Conservation (phyloP, 2,329 filamentous ascomycete genomes). For the Pleomassaria siparia region DNA sequence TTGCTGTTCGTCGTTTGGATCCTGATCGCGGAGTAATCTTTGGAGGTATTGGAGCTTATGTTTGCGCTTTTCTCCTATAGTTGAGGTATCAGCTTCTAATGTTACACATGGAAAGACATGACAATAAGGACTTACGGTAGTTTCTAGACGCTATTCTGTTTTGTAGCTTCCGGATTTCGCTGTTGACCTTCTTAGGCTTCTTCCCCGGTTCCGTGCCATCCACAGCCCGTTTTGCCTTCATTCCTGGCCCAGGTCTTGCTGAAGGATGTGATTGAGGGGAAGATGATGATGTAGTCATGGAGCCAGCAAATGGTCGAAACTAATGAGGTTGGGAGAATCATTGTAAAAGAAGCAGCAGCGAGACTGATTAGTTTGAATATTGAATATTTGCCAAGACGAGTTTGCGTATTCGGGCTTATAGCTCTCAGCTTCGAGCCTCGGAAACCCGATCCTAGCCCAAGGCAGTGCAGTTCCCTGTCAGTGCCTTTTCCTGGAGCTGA, state of each 20-base stretch:
- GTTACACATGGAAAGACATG: not conserved
- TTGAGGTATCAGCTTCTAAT: conserved; percentile 8
- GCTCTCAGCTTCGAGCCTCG: conserved; percentile 13
- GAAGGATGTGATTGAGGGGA: conserved; percentile 8
- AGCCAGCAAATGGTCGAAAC: conserved; percentile 19
- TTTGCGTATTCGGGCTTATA: conserved; percentile 15
- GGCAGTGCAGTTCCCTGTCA: conserved; percentile 15
- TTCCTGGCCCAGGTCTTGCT: conserved; percentile 13
- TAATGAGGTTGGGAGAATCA: conserved; percentile 9
- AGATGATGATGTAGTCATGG: conserved; percentile 15
- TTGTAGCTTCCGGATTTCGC: conserved; percentile 41
- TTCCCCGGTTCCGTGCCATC: conserved; percentile 14
- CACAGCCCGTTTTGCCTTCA: conserved; percentile 9
- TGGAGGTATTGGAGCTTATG: conserved; percentile 40
- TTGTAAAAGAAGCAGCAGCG: conserved; percentile 7
- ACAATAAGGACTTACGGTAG: conserved; percentile 32
- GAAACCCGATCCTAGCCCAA: conserved; percentile 16
- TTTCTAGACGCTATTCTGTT: conserved; percentile 43
- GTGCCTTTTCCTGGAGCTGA: conserved; percentile 30
- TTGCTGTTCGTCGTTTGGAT: conserved; percentile 13
- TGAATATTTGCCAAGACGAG: conserved; percentile 18
- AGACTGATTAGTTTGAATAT: not conserved
- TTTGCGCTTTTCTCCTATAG: conserved; percentile 40
- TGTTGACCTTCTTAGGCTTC: conserved; percentile 39
- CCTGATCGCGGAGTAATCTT: conserved; percentile 31